Conservation (phyloP, 2,329 filamentous ascomycete genomes). For the Xylariaceae sp. region DNA sequence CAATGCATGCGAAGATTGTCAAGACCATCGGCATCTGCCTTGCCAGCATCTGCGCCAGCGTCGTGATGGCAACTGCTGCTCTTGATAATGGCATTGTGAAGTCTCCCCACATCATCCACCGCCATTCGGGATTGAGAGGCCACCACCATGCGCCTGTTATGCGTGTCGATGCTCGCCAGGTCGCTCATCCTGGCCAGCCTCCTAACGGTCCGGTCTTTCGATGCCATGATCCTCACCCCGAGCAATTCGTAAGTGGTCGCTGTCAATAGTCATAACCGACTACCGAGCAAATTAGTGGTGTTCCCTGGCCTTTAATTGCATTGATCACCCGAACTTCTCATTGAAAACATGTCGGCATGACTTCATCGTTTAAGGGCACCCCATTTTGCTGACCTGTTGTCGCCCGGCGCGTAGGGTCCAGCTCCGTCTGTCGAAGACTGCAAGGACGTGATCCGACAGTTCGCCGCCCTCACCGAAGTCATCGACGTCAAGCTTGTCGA, state of each 20-base stretch:
- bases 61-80: conserved; percentile 3
- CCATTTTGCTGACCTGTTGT: conserved; percentile 1
- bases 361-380: no score
- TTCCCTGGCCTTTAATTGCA: background rate
- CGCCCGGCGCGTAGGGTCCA: conserved; percentile 15
- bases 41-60: conserved; percentile 4
- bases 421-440: conserved; percentile 26
- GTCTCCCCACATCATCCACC: conserved; percentile 2
- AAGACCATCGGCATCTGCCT: conserved; percentile 3
- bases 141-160: background rate
- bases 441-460: conserved; percentile 21
- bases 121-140: background rate
- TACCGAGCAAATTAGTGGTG: no score
- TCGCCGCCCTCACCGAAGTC: conserved; percentile 15
- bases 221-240: conserved; percentile 19
- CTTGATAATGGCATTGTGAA: background rate
- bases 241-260: conserved; percentile 16
- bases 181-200: conserved; percentile 1
- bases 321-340: no score
- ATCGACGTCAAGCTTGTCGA: conserved; percentile 24
- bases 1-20: conserved; percentile 6
- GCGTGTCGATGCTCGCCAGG: background rate
- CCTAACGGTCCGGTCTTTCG: conserved; percentile 15
- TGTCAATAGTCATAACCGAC: no score
- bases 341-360: no score